Evolutionary conservation across 495 filamentous ascomycete genomes (phyloP), one percentile per base, ranked within the genome.

Genomic region (Xylaria nigripes): DNA sequence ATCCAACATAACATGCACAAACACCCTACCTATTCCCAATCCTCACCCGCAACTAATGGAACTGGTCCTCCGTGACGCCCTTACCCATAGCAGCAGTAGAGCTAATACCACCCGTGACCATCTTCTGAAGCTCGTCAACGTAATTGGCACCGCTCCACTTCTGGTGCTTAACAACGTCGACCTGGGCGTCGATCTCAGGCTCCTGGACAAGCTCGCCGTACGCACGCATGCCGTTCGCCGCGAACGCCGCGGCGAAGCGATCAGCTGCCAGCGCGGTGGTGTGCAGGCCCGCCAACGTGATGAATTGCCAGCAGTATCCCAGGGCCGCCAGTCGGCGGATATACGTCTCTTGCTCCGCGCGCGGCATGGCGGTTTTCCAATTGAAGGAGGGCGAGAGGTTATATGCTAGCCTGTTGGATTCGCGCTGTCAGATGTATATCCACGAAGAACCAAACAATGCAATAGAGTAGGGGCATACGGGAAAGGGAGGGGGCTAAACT

Each of bases 231-330:
- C 93, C 94, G 48, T 84, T 75, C 67, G 82, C 71, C 12, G 81
- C 71, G 65, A 86, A 97, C 22, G 90, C 89, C 69, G 83, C 82
- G 48, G 90, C 83, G 71, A 98, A 98, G 47, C 84, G 80, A 69
- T 96, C 83, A 41, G 81, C 82, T 71, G 94, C 94, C 23, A 98
- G 80, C 19, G 93, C 93, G 5, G 89, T 95, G 25, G 88, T 95
- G 77, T 97, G 94, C 61, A 97, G 79, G 55, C 93, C 94, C n/a
- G 91, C 93, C 30, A 98, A 83, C 27, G 94, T 98, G 77, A 98
- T 97, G 82, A 98, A 98, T 72, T 98, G 93, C 93, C 93, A 97
- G 79, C 86, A 94, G 81, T 96, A 98, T 45, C 93, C 93, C 27
- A 98, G 82, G 40, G 72, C 69, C 51, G 83, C 89, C 36, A 98